phyloP scores from a whole-genome alignment of 306 rosid genomes.

The Parietaria judaica region DNA sequence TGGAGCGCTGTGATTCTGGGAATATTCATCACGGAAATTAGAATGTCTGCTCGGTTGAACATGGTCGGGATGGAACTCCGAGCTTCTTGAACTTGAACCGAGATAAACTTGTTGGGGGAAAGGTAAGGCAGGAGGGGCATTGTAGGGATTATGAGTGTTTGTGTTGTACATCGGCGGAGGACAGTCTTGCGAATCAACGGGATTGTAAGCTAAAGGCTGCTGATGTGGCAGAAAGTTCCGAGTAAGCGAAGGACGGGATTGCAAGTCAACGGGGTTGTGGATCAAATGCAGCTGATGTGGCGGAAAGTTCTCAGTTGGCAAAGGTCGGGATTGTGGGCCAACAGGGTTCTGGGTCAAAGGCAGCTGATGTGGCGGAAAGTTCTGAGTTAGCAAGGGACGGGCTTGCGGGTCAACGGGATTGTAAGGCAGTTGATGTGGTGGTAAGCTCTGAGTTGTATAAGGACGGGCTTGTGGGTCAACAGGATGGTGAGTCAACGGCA shows the following conservation, averaged over 20 bases:
- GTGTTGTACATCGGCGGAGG: background rate
- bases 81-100: conserved; percentile 11
- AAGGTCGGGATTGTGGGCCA: background rate
- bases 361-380: too few relatives aligned
- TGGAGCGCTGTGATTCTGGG: conserved; percentile 14
- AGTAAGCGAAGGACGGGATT: conserved; percentile 1
- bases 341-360: background rate
- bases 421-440: conserved; percentile 6
- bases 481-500: conserved; percentile 5
- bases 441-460: conserved; percentile 2
- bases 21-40: conserved; percentile 10
- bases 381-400: too few relatives aligned
- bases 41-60: conserved; percentile 19
- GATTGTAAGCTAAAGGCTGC: background rate
- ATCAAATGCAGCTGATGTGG: conserved; percentile 13
- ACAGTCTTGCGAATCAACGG: too few relatives aligned
- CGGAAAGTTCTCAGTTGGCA: conserved; percentile 12
- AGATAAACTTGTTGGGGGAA: conserved; percentile 13
- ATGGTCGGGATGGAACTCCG: conserved; percentile 16
- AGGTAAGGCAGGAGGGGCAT: conserved; percentile 11
- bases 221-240: conserved; percentile 6
- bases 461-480: conserved; percentile 16
- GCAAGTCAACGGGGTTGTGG: conserved; percentile 10
- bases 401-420: too few relatives aligned
- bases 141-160: conserved; percentile 14